A percentile compares a stretch with the other conserved stretches of the same genome.
Evolutionary conservation across 148 eudicot genomes (phyloP).

Genomic region (Oxyria digyna): DNA sequence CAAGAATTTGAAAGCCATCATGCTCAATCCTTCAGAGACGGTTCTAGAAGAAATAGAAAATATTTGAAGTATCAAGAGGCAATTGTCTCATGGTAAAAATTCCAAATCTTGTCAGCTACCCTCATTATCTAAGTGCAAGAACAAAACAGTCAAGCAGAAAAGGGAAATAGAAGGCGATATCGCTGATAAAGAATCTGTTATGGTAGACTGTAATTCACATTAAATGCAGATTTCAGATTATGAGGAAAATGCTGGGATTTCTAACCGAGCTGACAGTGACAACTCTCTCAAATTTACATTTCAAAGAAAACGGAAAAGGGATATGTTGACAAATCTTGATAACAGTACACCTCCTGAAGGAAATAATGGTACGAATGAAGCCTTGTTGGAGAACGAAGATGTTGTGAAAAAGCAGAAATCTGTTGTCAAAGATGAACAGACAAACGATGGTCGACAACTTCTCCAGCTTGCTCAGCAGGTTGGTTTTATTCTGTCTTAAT

Average conservation of each 20-base stretch:
- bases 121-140: background rate
- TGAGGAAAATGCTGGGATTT: background rate
- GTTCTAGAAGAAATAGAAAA: conserved; percentile 8
- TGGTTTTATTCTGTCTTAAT: background rate
- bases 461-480: conserved; percentile 10
- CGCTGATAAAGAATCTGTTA: background rate
- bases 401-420: background rate
- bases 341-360: background rate
- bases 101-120: background rate
- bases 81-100: conserved; percentile 2
- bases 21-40: background rate
- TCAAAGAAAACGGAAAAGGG: conserved; percentile 8
- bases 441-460: conserved; percentile 4
- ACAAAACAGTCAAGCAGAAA: background rate
- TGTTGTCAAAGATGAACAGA: background rate
- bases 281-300: background rate
- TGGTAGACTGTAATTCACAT: background rate
- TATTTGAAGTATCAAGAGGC: conserved; percentile 8
- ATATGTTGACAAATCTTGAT: background rate
- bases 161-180: background rate
- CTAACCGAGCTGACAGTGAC: conserved; percentile 2
- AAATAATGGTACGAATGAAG: background rate
- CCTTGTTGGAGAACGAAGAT: background rate
- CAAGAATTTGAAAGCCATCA: conserved; percentile 1
- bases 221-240: background rate